Conservation (phyloP, 768 basidiomycete genomes). For the Tubosaeta sp. region DNA sequence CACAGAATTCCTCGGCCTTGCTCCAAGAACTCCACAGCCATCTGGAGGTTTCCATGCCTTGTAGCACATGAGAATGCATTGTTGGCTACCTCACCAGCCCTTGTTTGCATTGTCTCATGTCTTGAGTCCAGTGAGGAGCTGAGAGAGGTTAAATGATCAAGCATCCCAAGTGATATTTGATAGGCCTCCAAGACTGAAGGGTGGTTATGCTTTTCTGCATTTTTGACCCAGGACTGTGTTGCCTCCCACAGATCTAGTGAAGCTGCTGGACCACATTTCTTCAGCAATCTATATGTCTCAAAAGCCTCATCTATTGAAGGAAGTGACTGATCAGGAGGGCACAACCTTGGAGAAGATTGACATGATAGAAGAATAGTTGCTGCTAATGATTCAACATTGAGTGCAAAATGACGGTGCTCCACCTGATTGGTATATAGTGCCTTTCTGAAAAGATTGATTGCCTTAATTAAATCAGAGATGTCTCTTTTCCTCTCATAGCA, state of each 20-base stretch:
- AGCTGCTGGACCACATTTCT: not conserved
- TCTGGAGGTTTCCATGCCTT: too few species aligned
- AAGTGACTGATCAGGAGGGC: too few species aligned
- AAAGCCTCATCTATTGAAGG: not conserved
- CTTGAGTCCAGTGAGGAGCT: too few species aligned
- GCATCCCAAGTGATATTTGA: not conserved
- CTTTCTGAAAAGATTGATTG: not conserved
- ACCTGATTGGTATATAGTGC: not conserved
- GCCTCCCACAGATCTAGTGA: not conserved
- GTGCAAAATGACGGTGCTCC: not conserved
- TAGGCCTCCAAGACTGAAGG: not conserved
- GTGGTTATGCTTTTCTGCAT: not conserved
- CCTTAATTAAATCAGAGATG: too few species aligned
- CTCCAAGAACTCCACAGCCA: too few species aligned
- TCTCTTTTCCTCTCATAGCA: too few species aligned
- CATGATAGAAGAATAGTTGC: not conserved
- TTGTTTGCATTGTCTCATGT: too few species aligned
- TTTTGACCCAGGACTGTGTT: not conserved
- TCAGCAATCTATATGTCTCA: not conserved
- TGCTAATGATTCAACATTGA: not conserved
- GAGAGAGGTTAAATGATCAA: not conserved
- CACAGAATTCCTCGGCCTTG: too few species aligned
- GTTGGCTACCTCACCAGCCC: too few species aligned
- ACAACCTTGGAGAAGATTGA: too few species aligned
- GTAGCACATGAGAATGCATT: too few species aligned